Conservation (phyloP, 257 asterid genomes). For the Paulownia fortunei region DNA sequence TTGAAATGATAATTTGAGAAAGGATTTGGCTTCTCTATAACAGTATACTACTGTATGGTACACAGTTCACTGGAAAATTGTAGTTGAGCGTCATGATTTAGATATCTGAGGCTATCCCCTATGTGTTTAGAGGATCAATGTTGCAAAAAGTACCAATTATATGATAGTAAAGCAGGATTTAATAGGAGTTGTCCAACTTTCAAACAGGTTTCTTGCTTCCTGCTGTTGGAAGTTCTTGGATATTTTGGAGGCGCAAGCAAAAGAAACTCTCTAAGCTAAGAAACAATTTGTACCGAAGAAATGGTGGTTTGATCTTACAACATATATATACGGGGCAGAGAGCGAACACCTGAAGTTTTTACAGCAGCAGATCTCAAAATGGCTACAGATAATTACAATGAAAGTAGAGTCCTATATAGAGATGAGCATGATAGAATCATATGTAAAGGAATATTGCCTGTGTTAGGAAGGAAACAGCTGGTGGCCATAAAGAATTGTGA, state of each 20-base stretch:
- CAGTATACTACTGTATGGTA: no score
- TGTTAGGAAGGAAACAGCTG: constrained; percentile 11
- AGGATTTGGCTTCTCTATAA: no score
- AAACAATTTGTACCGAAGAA: constrained; percentile 47
- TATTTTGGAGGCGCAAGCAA: constrained; percentile 37
- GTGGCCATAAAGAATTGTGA: constrained; percentile 48
- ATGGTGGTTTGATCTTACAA: constrained; percentile 44
- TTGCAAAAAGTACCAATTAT: no score
- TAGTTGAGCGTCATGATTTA: no score
- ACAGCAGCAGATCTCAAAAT: constrained; percentile 42
- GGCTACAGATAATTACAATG: constrained; percentile 49
- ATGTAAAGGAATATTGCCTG: constrained; percentile 41
- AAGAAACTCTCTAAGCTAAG: constrained; percentile 34
- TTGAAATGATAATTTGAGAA: no score
- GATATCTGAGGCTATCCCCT: no score
- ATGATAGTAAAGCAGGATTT: no score
- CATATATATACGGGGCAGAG: no score
- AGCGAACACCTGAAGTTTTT: constrained; percentile 35
- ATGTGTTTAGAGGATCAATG: no score
- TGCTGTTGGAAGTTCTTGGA: constrained; percentile 35
- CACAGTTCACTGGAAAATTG: no score
- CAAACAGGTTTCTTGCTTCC: constrained; percentile 16
- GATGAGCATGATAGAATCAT: constrained; percentile 41
- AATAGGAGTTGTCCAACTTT: no score
- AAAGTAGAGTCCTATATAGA: constrained; percentile 34